Base-by-base conservation (phyloP, 176 grass and related monocot genomes). In the Saccharum officinarum region DNA sequence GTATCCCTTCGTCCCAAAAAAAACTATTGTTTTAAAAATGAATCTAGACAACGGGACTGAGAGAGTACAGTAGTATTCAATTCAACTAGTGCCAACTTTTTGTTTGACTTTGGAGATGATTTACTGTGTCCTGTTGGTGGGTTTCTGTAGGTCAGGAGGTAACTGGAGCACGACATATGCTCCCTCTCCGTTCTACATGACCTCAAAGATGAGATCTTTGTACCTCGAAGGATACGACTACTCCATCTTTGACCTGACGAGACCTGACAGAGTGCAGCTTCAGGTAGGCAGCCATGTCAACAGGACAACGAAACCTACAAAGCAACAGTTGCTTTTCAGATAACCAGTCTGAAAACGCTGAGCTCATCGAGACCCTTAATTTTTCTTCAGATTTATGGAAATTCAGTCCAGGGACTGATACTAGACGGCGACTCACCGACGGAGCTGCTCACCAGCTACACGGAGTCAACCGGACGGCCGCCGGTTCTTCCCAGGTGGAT, bases 171-270 rank as follows among this genome's bases (percentile, higher is more conserved):
- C 91, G 40, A 98, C 95, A 34, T 98, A 98, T 60, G 92, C 92
- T 13, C 95, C 95, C 3, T 98, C 95, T 57, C 95, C 95, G 7
- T 98, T 95, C 86, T 98, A 98, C 91, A 87, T 98, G 87, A 98
- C 95, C 80, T 98, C 95, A 18, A 90, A 95, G 79, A 98, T 98
- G 95, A 98, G 85, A 67, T 90, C 92, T 39, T 54, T 98, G 20
- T 95, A 95, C 82, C 87, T 98, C 3, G 95, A 98, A 79, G 95
- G 92, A 69, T 95, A 95, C 79, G 85, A 93, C 55, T 95, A 93
- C 89, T 98, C 92, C 74, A 91, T 92, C 76, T 98, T 98, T 74
- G 91, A 98, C 81, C 95, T 98, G 31, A 98, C 91, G 47, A 95
- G 88, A 61, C 87, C 82, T 74, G 92, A 98, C 38, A 91, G 89